A percentile compares a stretch with the other conserved stretches of the same genome.
phyloP scores from a whole-genome alignment of 2,329 filamentous ascomycete species.

The Colletotrichum spinosum region DNA sequence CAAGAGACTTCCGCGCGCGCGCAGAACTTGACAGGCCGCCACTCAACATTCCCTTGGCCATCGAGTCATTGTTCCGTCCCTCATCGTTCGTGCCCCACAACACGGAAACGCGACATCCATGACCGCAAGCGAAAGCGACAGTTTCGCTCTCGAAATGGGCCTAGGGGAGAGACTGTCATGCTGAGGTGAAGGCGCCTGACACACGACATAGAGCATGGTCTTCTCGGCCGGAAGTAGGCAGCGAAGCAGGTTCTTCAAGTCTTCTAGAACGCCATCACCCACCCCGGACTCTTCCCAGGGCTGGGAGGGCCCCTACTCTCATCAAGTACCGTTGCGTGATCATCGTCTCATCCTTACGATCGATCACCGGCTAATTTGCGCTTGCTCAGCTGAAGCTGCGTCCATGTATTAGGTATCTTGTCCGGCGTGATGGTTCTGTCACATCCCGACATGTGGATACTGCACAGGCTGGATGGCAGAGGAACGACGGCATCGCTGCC shows the following conservation, averaged over 20 bases:
- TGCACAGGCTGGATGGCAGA: background rate
- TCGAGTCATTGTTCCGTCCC: conserved; percentile 21
- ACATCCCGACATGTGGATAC: background rate
- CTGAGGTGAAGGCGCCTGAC: conserved; percentile 7
- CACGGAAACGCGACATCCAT: conserved; percentile 1
- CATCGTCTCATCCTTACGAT: conserved; percentile 27
- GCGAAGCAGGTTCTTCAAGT: background rate
- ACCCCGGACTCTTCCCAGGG: conserved; percentile 8
- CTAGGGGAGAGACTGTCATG: conserved; percentile 10
- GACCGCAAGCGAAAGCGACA: conserved; percentile 7
- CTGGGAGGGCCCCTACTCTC: conserved; percentile 1
- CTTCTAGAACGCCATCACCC: conserved; percentile 22
- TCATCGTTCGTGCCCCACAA: conserved; percentile 3
- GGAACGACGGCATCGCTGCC: background rate
- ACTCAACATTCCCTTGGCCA: background rate
- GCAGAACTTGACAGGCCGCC: conserved; percentile 16
- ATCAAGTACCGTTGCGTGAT: conserved; percentile 17
- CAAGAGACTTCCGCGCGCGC: conserved; percentile 6
- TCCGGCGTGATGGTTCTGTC: background rate
- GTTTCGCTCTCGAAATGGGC: conserved; percentile 4
- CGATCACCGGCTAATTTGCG: conserved; percentile 15
- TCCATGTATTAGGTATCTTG: background rate
- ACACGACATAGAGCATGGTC: conserved; percentile 6
- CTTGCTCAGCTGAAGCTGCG: background rate
- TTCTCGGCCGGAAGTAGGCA: background rate